Conservation (phyloP, 768 basidiomycete species). For the Peribolospora baueri region DNA sequence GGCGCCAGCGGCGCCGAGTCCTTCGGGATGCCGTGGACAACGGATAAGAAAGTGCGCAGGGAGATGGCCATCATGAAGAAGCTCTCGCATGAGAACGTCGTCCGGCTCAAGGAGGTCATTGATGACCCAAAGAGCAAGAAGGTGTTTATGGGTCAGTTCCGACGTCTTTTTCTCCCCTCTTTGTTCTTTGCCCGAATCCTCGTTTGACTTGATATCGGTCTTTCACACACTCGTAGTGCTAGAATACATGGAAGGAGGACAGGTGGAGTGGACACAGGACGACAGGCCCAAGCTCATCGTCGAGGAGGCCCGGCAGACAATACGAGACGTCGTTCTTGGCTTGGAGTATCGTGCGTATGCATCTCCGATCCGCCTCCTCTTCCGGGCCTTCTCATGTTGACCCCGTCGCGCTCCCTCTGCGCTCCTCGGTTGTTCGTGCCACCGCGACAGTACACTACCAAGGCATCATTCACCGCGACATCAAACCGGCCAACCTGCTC, state of each 20-base stretch:
- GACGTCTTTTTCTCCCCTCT: not conserved
- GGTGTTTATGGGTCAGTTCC: conserved; percentile 70
- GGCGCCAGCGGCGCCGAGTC: not conserved
- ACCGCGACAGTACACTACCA: conserved; percentile 61
- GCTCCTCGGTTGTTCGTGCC: not conserved
- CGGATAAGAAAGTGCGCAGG: conserved; percentile 46
- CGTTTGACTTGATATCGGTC: not conserved
- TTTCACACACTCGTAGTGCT: conserved; percentile 34
- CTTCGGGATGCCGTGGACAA: conserved; percentile 2
- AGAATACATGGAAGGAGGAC: conserved; percentile 87
- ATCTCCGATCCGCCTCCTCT: not conserved
- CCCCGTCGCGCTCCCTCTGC: conserved; percentile 1
- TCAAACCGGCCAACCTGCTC: conserved; percentile 91
- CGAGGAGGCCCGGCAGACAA: conserved; percentile 59
- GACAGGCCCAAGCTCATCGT: conserved; percentile 53
- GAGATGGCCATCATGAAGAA: conserved; percentile 99
- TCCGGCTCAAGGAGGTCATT: conserved; percentile 66
- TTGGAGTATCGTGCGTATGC: conserved; percentile 65
- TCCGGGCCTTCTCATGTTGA: conserved; percentile 2
- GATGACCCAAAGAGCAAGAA: conserved; percentile 69
- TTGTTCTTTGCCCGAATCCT: conserved; percentile 10
- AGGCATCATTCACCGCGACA: conserved; percentile 97
- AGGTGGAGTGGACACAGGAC: conserved; percentile 53
- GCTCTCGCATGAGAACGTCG: conserved; percentile 14
- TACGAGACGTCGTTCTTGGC: conserved; percentile 79